Base-by-base conservation (phyloP, 1,284 basidiomycete genomes). In the Pascua sp. region DNA sequence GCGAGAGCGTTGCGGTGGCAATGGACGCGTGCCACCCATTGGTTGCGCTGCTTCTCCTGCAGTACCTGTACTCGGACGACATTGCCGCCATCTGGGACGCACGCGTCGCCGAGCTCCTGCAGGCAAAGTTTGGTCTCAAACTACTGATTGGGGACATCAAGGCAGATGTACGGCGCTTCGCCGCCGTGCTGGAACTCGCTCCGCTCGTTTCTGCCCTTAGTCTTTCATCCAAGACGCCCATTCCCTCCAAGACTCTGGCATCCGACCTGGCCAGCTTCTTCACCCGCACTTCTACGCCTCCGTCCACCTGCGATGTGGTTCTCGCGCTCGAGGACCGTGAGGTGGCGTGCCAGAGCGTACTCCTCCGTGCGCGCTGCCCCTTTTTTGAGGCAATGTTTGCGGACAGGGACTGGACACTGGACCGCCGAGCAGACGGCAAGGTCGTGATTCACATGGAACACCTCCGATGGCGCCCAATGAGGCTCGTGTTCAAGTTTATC, bases 351-450 rank as follows among this genome's bases (percentile, higher is more conserved):
- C 88, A 96, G 71, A 91, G 92, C 0, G 73, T 81, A 11, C 74
- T 98, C 15, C 80, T 98, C 16, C 83, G 91, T 2, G 85, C 90
- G 0, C 84, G 95, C 3, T 94, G 89, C 45, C 83, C 85, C 1
- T 90, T 97, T 71, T 97, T 98, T 70, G 80, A 85, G 8, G 84
- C 84, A n/a, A 87, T 98, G 73, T 92, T 95, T 71, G 85, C 86
- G 49, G 86, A 92, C 65, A 80, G 81, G 24, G 90, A 86, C 43
- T 98, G 95, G 92, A 90, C 89, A 4, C 68, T 63, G 17, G 79
- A 81, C 18, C 81, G 89, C 11, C 83, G 84, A 80, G 64, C 68
- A 10, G 79, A 83, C 11, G 81, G 82, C 2, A 66, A 72, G 13
- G 71, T 96, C 12, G 75, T 77, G 1, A 76, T 98, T 47, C 79